Conservation (phyloP, 1,284 basidiomycete genomes). For the Ganoderma sinense region DNA sequence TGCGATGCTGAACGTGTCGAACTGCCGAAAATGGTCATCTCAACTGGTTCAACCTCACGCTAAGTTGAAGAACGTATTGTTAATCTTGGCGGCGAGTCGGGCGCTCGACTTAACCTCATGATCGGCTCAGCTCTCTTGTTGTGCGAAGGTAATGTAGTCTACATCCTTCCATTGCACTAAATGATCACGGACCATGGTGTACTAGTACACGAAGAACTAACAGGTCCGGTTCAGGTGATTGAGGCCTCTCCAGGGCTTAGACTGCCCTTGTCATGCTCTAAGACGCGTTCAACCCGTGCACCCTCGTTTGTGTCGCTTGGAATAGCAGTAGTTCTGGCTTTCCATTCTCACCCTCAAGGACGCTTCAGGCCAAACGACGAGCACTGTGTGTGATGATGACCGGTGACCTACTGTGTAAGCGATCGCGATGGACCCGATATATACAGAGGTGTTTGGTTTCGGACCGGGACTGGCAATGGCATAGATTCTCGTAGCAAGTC, state of each 20-base stretch:
- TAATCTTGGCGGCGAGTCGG: no score
- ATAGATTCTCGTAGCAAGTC: neutral
- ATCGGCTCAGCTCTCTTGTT: no score
- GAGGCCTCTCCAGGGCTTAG: neutral
- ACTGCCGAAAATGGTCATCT: no score
- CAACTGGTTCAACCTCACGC: no score
- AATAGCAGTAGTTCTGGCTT: neutral
- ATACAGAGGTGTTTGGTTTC: neutral
- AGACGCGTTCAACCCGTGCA: no score
- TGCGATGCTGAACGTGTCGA: no score
- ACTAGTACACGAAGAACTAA: neutral
- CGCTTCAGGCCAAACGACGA: neutral
- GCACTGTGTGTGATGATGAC: neutral
- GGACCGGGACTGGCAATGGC: neutral
- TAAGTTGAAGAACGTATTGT: no score
- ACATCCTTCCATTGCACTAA: no score
- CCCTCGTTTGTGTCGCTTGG: neutral
- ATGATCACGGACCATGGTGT: no score
- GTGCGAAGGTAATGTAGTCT: no score
- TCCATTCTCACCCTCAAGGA: neutral
- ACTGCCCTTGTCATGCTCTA: no score
- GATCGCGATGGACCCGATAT: neutral
- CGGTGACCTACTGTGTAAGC: neutral
- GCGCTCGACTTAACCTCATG: no score
- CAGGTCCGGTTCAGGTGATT: neutral